These are phyloP conservation scores for Teratosphaeria pseudoeucalypti DNA, from an alignment of 2,329 filamentous ascomycete species.

Conservation along the genomic window DNA sequence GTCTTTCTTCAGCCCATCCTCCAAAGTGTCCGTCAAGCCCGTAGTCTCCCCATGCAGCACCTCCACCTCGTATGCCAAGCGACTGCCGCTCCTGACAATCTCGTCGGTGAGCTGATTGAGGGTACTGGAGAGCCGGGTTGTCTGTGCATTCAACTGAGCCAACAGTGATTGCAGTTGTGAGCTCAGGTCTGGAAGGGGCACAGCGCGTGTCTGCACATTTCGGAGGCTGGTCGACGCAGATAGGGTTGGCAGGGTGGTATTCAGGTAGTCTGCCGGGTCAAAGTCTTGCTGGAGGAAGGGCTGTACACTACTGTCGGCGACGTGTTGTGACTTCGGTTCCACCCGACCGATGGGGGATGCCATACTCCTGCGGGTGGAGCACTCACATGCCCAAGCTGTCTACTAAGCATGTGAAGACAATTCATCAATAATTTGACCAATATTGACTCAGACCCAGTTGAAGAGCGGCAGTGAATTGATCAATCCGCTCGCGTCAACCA, in stretches of 20 bases:
- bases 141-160: constrained; percentile 80
- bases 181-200: constrained; percentile 65
- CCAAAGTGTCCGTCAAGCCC: constrained; percentile 66
- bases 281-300: constrained; percentile 69
- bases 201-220: constrained; percentile 26
- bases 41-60: constrained; percentile 79
- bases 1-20: constrained; percentile 60
- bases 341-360: neutral
- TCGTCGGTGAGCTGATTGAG: constrained; percentile 90
- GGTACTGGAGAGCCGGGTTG: constrained; percentile 66
- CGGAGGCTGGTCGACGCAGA: constrained; percentile 34
- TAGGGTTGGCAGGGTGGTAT: constrained; percentile 63
- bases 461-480: neutral
- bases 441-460: neutral
- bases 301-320: constrained; percentile 60
- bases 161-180: constrained; percentile 74
- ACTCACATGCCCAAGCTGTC: too few species aligned
- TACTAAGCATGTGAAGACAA: neutral
- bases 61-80: constrained; percentile 90
- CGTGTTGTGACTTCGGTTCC: constrained; percentile 44
- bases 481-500: neutral
- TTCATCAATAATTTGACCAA: too few species aligned
- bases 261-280: constrained; percentile 77
- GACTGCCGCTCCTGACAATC: constrained; percentile 77
- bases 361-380: neutral